Conservation (phyloP, 2,329 filamentous ascomycete species). For the Scedosporium minutisporum region DNA sequence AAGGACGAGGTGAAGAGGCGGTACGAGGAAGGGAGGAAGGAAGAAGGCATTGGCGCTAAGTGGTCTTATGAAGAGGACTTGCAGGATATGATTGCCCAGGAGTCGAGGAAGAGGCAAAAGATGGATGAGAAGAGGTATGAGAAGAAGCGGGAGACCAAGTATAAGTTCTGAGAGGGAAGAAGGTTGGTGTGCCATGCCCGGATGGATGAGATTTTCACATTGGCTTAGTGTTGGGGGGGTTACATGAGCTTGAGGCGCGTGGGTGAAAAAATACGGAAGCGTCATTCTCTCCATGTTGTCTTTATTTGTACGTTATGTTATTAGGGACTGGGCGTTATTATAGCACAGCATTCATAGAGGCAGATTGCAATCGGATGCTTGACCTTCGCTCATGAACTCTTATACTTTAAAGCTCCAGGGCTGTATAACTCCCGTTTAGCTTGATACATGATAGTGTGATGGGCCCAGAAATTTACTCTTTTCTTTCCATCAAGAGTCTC, state of each 20-base stretch:
- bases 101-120: constrained; percentile 83
- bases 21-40: constrained; percentile 64
- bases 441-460: no score
- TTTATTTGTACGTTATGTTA: background rate
- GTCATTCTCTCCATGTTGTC: background rate
- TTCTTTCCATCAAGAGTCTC: no score
- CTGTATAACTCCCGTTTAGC: no score
- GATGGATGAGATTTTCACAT: background rate
- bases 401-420: no score
- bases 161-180: constrained; percentile 30
- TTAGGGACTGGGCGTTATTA: background rate
- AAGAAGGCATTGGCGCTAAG: constrained; percentile 57
- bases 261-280: background rate
- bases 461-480: no score
- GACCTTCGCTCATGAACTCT: background rate
- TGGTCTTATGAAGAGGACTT: constrained; percentile 80
- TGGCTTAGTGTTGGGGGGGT: constrained; percentile 1
- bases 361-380: background rate
- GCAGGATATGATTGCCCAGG: constrained; percentile 90
- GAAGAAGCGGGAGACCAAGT: constrained; percentile 50
- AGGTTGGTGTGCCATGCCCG: background rate
- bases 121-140: constrained; percentile 70
- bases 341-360: background rate
- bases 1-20: constrained; percentile 74
- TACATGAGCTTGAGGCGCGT: background rate